Percentiles rank a stretch among this genome's conserved stretches.
phyloP scores from a whole-genome alignment of 345 rosid genomes.

The Sonneratia caseolaris region DNA sequence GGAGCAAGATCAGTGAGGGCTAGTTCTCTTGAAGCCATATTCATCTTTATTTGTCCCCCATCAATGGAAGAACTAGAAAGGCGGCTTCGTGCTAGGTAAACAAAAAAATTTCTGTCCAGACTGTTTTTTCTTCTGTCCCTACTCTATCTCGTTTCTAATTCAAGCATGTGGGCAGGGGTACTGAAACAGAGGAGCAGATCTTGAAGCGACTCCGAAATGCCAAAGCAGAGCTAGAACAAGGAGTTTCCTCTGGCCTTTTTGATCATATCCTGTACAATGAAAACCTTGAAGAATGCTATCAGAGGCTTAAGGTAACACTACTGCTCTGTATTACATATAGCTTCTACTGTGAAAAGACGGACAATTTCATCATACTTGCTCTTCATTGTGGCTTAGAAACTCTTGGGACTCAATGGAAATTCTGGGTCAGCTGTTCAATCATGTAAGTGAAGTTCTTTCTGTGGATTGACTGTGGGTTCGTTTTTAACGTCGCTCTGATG shows the following conservation, averaged over 20 bases:
- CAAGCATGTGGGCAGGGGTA: slow-evolving; percentile 43
- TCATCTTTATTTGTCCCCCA: slow-evolving; percentile 81
- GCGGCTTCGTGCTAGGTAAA: slow-evolving; percentile 81
- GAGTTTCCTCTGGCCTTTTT: slow-evolving; percentile 55
- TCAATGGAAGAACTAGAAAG: slow-evolving; percentile 69
- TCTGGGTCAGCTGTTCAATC: slow-evolving; percentile 26
- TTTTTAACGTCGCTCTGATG: neutral
- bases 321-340: neutral
- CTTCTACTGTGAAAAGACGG: neutral
- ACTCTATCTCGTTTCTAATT: slow-evolving; percentile 6
- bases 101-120: neutral
- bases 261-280: slow-evolving; percentile 59
- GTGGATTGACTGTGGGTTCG: neutral
- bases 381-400: slow-evolving; percentile 31
- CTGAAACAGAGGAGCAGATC: slow-evolving; percentile 83
- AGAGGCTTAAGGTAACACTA: slow-evolving; percentile 58
- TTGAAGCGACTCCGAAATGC: slow-evolving; percentile 76
- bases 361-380: neutral
- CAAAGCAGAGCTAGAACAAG: slow-evolving; percentile 65
- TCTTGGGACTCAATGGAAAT: slow-evolving; percentile 42
- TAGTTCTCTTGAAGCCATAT: slow-evolving; percentile 70
- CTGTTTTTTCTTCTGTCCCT: neutral
- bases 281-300: slow-evolving; percentile 70
- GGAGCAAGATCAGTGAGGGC: slow-evolving; percentile 74
- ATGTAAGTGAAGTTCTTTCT: slow-evolving; percentile 24